Evolutionary conservation across 441 rosid genomes (phyloP), one percentile per base, ranked within the genome.

Genomic region (Erodium texanum): DNA sequence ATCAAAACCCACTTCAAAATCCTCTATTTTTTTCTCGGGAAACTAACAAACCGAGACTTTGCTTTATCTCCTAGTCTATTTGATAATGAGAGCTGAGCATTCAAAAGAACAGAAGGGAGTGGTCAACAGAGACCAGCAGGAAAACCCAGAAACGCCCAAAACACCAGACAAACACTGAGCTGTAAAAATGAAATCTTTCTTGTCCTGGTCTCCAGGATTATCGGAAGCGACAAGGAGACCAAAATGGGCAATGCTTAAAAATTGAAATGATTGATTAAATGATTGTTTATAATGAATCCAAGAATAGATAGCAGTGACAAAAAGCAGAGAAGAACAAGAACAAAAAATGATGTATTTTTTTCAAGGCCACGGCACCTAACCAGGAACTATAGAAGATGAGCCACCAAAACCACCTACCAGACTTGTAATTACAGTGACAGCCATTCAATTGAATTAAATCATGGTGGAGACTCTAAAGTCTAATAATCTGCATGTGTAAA

Each of bases 121-220:
- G 29, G 29, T 27, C 29, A 27, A 27, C 29, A 27, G 29, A 27
- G 29, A n/a, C 29, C 29, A 27, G 29, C 29, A 27, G 29, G 29
- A 27, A 61, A 70, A 52, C 59, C 68, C 59, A 73, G 67, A 64
- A 68, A 68, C 65, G 8, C 75, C 71, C 68, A 27, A 64, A 63
- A 67, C 29, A 73, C 68, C 38, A 68, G 52, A 38, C 70, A 71
- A 19, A 50, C 24, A 18, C 68, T 69, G 34, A 52, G 27, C 64
- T 66, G 67, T 72, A 58, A 66, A 45, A 61, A 61, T 61, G 32
- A 23, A 61, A 61, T 61, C 64, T 58, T 20, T 11, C 62, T 58
- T 58, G 62, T 58, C 62, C 24, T 58, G 2, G 62, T 22, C 27
- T 58, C 62, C 19, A 19, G 3, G 62, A 22, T 6, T 20, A 58